A percentile compares a stretch with the other conserved stretches of the same genome.
phyloP scores from a whole-genome alignment of 306 rosid genomes.

The Trifolium fragiferum region DNA sequence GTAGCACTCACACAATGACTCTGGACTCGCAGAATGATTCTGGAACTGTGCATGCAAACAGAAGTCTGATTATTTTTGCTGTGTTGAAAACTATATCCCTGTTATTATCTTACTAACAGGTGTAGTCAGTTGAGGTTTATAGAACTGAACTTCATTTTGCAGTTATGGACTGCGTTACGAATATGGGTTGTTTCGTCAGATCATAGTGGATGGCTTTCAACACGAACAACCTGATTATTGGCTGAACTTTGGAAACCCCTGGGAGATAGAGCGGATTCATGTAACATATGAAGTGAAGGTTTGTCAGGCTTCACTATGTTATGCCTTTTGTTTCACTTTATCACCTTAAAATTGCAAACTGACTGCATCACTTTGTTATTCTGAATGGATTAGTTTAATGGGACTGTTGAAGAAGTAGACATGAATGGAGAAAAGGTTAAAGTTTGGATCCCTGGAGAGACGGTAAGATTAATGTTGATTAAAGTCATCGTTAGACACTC shows the following conservation, averaged over 20 bases:
- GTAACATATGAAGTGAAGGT: conserved; percentile 81
- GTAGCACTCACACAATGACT: conserved; percentile 13
- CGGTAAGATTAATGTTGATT: conserved; percentile 47
- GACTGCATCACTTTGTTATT: conserved; percentile 41
- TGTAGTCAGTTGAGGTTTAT: conserved; percentile 25
- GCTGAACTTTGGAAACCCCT: conserved; percentile 83
- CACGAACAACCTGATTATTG: conserved; percentile 82
- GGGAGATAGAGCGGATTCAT: conserved; percentile 78
- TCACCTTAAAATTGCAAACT: conserved; percentile 41
- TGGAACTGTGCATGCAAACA: conserved; percentile 19
- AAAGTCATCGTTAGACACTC: neutral
- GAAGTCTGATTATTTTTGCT: conserved; percentile 35
- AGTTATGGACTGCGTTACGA: conserved; percentile 76
- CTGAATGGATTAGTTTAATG: conserved; percentile 65
- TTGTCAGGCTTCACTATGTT: conserved; percentile 39
- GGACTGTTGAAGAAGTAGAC: conserved; percentile 60
- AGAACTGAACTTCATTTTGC: conserved; percentile 42
- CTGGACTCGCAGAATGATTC: conserved; percentile 21
- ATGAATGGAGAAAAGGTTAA: conserved; percentile 49
- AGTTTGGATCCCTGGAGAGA: conserved; percentile 78
- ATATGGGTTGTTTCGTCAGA: conserved; percentile 76
- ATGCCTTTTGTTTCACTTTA: conserved; percentile 31
- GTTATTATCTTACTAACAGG: conserved; percentile 23
- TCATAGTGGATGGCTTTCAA: conserved; percentile 74
- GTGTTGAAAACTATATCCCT: conserved; percentile 36